Evolutionary conservation across 345 rosid genomes (phyloP).

Genomic region (Trapa incisa): DNA sequence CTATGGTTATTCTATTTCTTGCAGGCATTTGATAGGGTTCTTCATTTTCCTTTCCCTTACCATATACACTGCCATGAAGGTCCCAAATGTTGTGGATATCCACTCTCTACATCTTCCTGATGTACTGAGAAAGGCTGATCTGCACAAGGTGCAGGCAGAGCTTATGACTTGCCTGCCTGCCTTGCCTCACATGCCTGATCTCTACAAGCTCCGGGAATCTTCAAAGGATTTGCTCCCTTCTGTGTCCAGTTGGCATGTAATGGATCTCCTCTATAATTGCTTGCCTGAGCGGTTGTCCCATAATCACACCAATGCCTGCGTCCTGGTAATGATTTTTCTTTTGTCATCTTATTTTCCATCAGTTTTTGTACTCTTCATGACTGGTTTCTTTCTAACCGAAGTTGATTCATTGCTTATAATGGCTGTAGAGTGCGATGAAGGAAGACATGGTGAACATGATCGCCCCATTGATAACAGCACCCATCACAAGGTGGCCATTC

Average conservation of each 20-base stretch:
- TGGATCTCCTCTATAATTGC: conserved; percentile 75
- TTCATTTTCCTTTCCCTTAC: conserved; percentile 83
- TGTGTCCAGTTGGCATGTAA: conserved; percentile 50
- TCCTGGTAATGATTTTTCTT: conserved; percentile 41
- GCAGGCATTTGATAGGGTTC: conserved; percentile 99
- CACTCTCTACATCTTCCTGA: conserved; percentile 63
- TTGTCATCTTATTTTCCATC: no score
- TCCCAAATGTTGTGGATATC: conserved; percentile 73
- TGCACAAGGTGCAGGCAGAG: conserved; percentile 53
- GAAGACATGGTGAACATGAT: conserved; percentile 68
- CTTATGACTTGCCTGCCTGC: conserved; percentile 62
- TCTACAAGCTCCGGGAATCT: conserved; percentile 35
- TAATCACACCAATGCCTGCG: conserved; percentile 68
- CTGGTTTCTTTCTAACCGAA: not conserved
- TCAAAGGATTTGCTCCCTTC: conserved; percentile 31
- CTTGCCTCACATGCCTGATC: conserved; percentile 42
- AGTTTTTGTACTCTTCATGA: not conserved
- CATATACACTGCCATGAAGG: conserved; percentile 68
- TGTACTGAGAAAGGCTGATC: conserved; percentile 52
- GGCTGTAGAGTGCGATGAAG: conserved; percentile 46
- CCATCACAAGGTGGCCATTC: conserved; percentile 89
- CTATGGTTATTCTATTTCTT: not conserved
- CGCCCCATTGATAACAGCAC: conserved; percentile 61
- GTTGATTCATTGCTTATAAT: not conserved
- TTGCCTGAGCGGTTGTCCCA: conserved; percentile 69